A percentile compares a stretch with the other conserved stretches of the same genome.
Conservation (phyloP, 371 early-diverging fungal species). For the Zychaea mexicana region DNA sequence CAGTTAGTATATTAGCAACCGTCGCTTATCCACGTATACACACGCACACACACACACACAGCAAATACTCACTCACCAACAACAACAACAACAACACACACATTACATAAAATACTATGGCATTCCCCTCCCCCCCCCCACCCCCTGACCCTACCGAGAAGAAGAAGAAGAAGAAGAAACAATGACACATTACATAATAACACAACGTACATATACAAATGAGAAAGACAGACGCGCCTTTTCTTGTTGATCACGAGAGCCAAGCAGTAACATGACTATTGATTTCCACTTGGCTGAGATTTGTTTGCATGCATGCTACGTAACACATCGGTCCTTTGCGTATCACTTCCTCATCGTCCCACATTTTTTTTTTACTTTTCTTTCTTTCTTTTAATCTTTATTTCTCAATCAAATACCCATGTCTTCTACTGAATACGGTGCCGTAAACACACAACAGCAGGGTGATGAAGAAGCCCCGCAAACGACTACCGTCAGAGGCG, state of each 20-base stretch:
- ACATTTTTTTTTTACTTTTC: slow-evolving; percentile 4
- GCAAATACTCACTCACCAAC: too few species aligned
- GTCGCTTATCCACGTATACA: too few species aligned
- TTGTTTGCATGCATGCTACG: slow-evolving; percentile 1
- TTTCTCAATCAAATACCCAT: slow-evolving; percentile 18
- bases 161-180: not conserved
- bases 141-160: too few species aligned
- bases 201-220: too few species aligned
- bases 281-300: slow-evolving; percentile 4
- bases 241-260: not conserved
- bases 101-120: not conserved
- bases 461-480: slow-evolving; percentile 35
- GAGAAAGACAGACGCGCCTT: not conserved
- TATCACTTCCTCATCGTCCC: not conserved
- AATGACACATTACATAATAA: not conserved
- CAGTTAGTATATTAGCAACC: too few species aligned
- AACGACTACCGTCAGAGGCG: not conserved
- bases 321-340: not conserved
- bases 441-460: slow-evolving; percentile 25
- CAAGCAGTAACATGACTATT: not conserved
- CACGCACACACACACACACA: too few species aligned
- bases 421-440: slow-evolving; percentile 40
- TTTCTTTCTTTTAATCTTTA: slow-evolving; percentile 14
- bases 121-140: too few species aligned
- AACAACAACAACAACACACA: too few species aligned